Percentiles rank a stretch among this genome's conserved stretches.
phyloP scores from a whole-genome alignment of 208 protist genomes.

The Leishmania gerbilli region DNA sequence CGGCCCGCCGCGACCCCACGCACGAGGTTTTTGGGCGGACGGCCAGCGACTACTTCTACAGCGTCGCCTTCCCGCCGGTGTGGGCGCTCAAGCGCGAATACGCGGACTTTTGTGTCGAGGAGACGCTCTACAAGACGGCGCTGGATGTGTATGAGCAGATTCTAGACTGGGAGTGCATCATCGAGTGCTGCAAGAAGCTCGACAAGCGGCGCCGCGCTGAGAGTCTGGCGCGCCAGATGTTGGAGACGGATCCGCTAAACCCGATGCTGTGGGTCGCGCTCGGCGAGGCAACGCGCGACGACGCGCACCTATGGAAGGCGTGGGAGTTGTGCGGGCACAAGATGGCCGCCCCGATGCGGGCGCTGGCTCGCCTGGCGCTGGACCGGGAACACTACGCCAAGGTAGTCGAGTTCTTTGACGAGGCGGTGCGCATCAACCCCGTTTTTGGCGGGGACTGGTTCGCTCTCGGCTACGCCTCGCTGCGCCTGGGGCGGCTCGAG shows the following conservation, averaged over 20 bases:
- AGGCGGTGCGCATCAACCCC: constrained; percentile 83
- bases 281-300: constrained; percentile 88
- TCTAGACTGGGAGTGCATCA: constrained; percentile 88
- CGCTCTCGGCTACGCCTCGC: constrained; percentile 81
- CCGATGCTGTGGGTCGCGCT: constrained; percentile 90
- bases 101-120: constrained; percentile 84
- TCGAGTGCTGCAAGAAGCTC: constrained; percentile 89
- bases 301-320: constrained; percentile 84
- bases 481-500: constrained; percentile 68
- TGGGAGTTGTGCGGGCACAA: constrained; percentile 88
- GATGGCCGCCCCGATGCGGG: constrained; percentile 88
- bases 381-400: constrained; percentile 87
- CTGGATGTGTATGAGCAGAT: constrained; percentile 89
- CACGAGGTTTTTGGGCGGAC: constrained; percentile 54
- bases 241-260: constrained; percentile 83
- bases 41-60: constrained; percentile 80
- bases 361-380: constrained; percentile 78
- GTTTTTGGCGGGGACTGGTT: constrained; percentile 94
- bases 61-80: constrained; percentile 76
- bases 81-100: constrained; percentile 87
- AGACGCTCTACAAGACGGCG: constrained; percentile 85
- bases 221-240: constrained; percentile 80
- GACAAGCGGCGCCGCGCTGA: constrained; percentile 88
- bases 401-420: constrained; percentile 91
- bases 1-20: constrained; percentile 48